Base-by-base conservation (phyloP, 2,329 filamentous ascomycete genomes). In the Simplicillium sp. region DNA sequence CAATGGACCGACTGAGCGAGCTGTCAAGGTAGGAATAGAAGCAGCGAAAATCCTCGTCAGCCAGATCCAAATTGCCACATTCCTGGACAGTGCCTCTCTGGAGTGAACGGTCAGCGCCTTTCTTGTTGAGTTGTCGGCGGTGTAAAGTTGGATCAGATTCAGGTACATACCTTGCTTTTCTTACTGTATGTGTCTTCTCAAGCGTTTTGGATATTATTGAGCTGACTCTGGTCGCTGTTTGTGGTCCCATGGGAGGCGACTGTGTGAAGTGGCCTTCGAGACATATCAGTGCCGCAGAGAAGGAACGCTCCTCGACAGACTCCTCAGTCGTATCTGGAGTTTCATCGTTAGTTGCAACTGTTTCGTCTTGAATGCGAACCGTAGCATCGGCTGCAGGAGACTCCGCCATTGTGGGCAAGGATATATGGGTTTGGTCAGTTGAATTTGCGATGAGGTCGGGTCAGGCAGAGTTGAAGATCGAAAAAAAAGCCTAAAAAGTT, bases 21-120 rank as follows among this genome's bases (percentile, higher is more conserved):
- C 71, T 11, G 75, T 77, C 37, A 82, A 63, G 41, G 70, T 74
- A 3, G 76, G 75, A 38, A 82, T 72, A 9, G 78, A 75, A 28
- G 75, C 71, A 14, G 67, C 70, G 50, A 82, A 79, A 47, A 79
- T 77, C 43, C 71, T 70, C 20, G 75, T 74, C 44, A 82, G 62
- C 64, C 77, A 79, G 49, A 81, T 73, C 78, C 78, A 82, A 42
- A 82, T 74, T 46, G 73, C 71, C 20, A 82, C 71, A 48, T 82
- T 82, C 44, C 70, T 70, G 4, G 77, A 76, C 32, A 82, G 59
- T 3, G 68, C 66, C 54, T 81, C 77, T 48, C 75, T 80, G 44
- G 12, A 31, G 11, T 16, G 25, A 41, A 16, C 11, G 15, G 15
- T 25, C 20, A 25, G 20, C 9, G 20, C 20, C 9, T 25, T 25